These are phyloP conservation scores for Metarhizium robertsii DNA, from an alignment of 2,329 filamentous ascomycete species.

Conservation along the genomic window DNA sequence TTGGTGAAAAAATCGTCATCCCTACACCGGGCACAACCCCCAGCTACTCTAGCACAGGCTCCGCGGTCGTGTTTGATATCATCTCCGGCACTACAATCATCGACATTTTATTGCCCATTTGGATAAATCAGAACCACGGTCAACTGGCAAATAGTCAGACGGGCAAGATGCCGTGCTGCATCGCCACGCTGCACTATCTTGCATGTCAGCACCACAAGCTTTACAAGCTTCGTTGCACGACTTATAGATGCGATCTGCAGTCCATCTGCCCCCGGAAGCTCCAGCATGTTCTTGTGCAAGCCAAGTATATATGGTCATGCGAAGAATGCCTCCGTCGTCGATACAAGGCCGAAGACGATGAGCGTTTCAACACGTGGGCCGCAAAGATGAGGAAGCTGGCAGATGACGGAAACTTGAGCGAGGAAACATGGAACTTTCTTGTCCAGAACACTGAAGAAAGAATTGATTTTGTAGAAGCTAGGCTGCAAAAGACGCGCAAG, in stretches of 20 bases:
- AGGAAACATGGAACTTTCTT: neutral
- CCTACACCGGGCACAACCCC: too few relatives aligned
- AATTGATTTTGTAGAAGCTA: neutral
- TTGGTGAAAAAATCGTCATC: too few relatives aligned
- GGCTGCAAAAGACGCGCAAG: neutral
- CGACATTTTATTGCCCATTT: too few relatives aligned
- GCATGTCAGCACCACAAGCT: conserved; percentile 17
- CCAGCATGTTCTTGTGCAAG: conserved; percentile 13
- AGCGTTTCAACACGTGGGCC: conserved; percentile 7
- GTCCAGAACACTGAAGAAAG: neutral
- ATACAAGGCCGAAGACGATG: conserved; percentile 5
- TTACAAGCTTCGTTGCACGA: conserved; percentile 19
- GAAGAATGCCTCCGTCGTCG: conserved; percentile 14
- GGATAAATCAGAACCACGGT: too few relatives aligned
- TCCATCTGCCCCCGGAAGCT: conserved; percentile 11
- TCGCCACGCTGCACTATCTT: conserved; percentile 15
- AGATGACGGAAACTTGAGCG: neutral
- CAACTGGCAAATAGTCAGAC: too few relatives aligned
- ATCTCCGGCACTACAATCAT: too few relatives aligned
- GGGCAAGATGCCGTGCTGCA: conserved; percentile 19
- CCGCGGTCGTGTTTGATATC: too few relatives aligned
- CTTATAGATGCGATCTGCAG: conserved; percentile 10
- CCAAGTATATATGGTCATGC: conserved; percentile 18
- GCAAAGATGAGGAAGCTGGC: neutral
- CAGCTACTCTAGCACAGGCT: too few relatives aligned